Conservation (phyloP, 768 basidiomycete genomes). For the Amyloporia xantha region DNA sequence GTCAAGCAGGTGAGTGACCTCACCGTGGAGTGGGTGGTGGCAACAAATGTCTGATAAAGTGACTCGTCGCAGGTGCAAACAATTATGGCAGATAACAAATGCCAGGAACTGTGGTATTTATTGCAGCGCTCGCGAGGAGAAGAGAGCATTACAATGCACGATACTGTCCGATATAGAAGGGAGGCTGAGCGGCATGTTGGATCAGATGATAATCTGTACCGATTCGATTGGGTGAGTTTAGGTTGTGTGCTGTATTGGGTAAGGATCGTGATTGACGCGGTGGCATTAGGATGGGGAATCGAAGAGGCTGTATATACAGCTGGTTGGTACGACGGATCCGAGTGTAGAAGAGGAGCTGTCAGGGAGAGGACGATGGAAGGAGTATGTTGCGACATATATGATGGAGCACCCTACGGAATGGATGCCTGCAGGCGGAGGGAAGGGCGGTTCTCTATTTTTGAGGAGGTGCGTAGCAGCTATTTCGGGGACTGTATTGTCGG, state of each 20-base stretch:
- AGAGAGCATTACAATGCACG: constrained; percentile 49
- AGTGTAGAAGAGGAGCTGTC: constrained; percentile 53
- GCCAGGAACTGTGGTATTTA: constrained; percentile 78
- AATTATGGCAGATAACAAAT: constrained; percentile 75
- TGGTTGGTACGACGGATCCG: constrained; percentile 57
- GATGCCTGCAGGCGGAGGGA: constrained; percentile 37
- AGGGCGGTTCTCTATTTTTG: constrained; percentile 43
- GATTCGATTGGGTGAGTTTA: constrained; percentile 71
- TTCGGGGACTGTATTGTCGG: constrained; percentile 8
- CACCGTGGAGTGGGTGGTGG: not conserved
- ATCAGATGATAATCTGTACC: constrained; percentile 70
- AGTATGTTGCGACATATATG: constrained; percentile 69
- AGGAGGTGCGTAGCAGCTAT: constrained; percentile 40
- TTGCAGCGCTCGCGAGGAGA: constrained; percentile 57
- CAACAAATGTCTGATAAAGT: not conserved
- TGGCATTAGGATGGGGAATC: constrained; percentile 45
- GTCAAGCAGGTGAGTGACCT: constrained; percentile 74
- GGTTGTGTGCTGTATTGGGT: not conserved
- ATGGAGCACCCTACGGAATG: constrained; percentile 69
- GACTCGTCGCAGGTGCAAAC: constrained; percentile 63
- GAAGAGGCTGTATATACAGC: constrained; percentile 52
- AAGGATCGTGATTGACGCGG: constrained; percentile 2
- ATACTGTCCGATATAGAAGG: constrained; percentile 70
- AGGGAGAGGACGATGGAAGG: constrained; percentile 55
- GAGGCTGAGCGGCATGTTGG: constrained; percentile 73